Evolutionary conservation across 306 rosid species (phyloP), one percentile per base, ranked within the genome.

Genomic region (Hippophae tibetana): DNA sequence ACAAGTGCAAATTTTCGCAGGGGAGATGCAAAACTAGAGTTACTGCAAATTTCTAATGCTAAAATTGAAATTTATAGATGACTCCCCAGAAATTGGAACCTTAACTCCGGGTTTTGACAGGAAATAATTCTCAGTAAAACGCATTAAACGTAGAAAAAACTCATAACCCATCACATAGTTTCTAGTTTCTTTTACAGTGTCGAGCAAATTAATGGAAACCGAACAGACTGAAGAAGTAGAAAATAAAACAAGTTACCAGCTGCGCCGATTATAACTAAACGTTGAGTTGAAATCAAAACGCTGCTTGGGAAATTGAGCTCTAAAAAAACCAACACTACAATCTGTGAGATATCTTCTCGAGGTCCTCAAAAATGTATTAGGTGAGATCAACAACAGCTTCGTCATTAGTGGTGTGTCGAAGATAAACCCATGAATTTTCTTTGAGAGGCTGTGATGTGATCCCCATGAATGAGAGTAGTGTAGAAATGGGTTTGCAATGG

Each of bases 191-290:
- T 23, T 48, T 65, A 69, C 53, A 10, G 5, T 48, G 26, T 31
- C 27, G 23, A 10, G 7, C 58, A 12, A 2, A 5, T 47, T 8
- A 51, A 49, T 1, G 3, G 52, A 43, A 44, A 26, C 31, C 42
- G 38, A 61, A 11, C 47, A 57, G 54, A 23, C 10, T 14, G 44
- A 7, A 6, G 27, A 9, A 42, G 48, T 56, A 64, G 12, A 23
- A 60, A 54, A 44, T 7, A 9, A 44, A 63, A 47, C 11, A 6
- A 66, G 64, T 79, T 84, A 90, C 97, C 94, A 70, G 58, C 51
- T 53, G 67, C 75, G 65, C 41, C 59, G 41, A 52, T 55, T n/a
- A 56, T 52, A 64, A 57, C 54, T 55, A 55, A 25, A 53, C 51
- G 43, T 52, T 13, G 67, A 74, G 60, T 58, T 60, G 69, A 67